A percentile compares a stretch with the other conserved stretches of the same genome.
Evolutionary conservation across 225 moss, liverwort and hornwort genomes (phyloP).

Genomic region (Pseudoscleropodium purum): DNA sequence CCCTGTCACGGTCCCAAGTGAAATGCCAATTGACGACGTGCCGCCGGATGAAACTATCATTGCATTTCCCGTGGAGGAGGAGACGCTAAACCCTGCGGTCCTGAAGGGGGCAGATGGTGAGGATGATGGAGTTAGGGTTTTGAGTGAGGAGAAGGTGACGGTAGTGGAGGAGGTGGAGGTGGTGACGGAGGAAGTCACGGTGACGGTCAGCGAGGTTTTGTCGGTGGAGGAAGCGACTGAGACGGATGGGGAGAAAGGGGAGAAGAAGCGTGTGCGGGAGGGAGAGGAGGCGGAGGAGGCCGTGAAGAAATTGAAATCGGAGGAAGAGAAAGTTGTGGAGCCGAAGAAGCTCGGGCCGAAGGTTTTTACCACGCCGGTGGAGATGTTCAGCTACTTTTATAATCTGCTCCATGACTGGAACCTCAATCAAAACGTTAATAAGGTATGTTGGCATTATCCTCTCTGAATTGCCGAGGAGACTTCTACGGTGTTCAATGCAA

Average conservation of each 20-base stretch:
- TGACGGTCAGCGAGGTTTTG: not conserved
- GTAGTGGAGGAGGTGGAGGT: conserved; percentile 8
- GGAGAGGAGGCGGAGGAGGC: conserved; percentile 7
- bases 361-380: conserved; percentile 48
- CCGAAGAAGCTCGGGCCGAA: conserved; percentile 72
- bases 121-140: not conserved
- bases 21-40: conserved; percentile 35
- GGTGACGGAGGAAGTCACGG: conserved; percentile 7
- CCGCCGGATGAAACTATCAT: conserved; percentile 38
- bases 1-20: conserved; percentile 7
- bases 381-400: conserved; percentile 93
- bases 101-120: not conserved
- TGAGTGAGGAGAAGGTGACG: not conserved
- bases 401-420: conserved; percentile 80
- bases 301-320: conserved; percentile 26
- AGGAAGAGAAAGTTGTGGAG: conserved; percentile 15
- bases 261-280: not conserved
- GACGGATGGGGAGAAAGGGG: not conserved
- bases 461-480: not conserved
- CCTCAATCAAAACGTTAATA: conserved; percentile 59
- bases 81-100: not conserved
- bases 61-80: not conserved
- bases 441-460: conserved; percentile 21
- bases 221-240: not conserved
- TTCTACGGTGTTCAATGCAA: not conserved